Evolutionary conservation across 2,329 filamentous ascomycete species (phyloP).

Genomic region (Aureobasidium melanogenum): DNA sequence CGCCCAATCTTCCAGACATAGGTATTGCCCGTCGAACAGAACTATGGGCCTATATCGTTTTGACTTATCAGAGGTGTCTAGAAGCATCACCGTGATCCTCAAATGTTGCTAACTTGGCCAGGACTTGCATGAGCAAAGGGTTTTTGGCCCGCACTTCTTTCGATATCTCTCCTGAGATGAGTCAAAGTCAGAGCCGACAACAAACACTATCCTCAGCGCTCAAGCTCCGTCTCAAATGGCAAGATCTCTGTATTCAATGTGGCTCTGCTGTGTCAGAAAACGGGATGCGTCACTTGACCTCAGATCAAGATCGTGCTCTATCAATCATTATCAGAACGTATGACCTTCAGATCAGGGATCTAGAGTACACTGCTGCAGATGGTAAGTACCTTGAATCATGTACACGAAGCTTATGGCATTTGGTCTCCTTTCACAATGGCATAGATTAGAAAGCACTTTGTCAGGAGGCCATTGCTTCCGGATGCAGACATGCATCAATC

Average conservation of each 20-base stretch:
- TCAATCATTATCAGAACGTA: background rate
- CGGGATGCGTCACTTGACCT: background rate
- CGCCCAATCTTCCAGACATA: background rate
- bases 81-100: background rate
- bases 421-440: too few relatives aligned
- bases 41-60: background rate
- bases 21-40: background rate
- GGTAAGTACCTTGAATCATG: background rate
- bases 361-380: background rate
- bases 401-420: too few relatives aligned
- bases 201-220: background rate
- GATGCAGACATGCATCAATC: too few relatives aligned
- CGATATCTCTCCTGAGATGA: conserved; percentile 1
- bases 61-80: background rate
- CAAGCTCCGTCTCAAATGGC: background rate
- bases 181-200: background rate
- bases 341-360: background rate
- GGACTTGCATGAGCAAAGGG: background rate
- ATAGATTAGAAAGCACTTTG: too few relatives aligned
- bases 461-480: too few relatives aligned
- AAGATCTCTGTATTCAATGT: background rate
- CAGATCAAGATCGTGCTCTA: background rate
- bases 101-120: background rate
- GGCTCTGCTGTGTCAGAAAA: conserved; percentile 1
- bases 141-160: background rate